Percentiles rank a stretch among this genome's conserved stretches.
Evolutionary conservation across 2,329 filamentous ascomycete species (phyloP).

Genomic region (Fusarium sterilihyphosum): DNA sequence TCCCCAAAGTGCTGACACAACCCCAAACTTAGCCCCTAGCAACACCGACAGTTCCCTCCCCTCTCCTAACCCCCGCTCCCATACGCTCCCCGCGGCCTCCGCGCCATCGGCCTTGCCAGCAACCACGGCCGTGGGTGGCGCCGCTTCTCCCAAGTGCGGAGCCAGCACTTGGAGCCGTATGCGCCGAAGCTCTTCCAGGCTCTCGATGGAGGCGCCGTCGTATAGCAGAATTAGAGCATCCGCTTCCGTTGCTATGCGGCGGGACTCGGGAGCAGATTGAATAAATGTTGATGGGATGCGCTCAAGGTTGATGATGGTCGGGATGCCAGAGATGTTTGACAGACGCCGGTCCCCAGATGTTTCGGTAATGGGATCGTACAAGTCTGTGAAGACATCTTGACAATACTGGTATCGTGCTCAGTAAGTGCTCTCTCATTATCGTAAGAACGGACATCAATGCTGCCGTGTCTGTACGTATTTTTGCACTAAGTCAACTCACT

Average conservation of each 20-base stretch:
- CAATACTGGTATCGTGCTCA: slow-evolving; percentile 29
- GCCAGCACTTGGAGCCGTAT: slow-evolving; percentile 18
- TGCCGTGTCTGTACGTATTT: neutral
- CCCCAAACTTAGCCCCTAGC: slow-evolving; percentile 29
- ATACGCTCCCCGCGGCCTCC: slow-evolving; percentile 14
- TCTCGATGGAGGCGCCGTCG: slow-evolving; percentile 10
- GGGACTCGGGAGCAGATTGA: slow-evolving; percentile 1
- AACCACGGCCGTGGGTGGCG: slow-evolving; percentile 22
- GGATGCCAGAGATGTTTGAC: slow-evolving; percentile 16
- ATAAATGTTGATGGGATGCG: slow-evolving; percentile 30
- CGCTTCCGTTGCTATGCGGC: slow-evolving; percentile 14
- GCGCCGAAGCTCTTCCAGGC: slow-evolving; percentile 23
- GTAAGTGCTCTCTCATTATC: neutral
- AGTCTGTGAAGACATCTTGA: slow-evolving; percentile 25
- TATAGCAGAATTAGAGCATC: slow-evolving; percentile 33
- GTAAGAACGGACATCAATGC: neutral
- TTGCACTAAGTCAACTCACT: slow-evolving; percentile 18
- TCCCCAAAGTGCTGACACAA: slow-evolving; percentile 29
- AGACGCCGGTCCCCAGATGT: slow-evolving; percentile 24
- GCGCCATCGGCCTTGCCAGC: slow-evolving; percentile 30
- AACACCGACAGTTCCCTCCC: slow-evolving; percentile 24
- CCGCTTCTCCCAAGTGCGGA: slow-evolving; percentile 4
- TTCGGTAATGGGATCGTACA: slow-evolving; percentile 31
- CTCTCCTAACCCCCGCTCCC: slow-evolving; percentile 20
- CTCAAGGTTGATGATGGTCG: slow-evolving; percentile 23